Percentiles rank a stretch among this genome's conserved stretches.
phyloP scores from a whole-genome alignment of 2,329 filamentous ascomycete species.

The Paecilomyces sp. region DNA sequence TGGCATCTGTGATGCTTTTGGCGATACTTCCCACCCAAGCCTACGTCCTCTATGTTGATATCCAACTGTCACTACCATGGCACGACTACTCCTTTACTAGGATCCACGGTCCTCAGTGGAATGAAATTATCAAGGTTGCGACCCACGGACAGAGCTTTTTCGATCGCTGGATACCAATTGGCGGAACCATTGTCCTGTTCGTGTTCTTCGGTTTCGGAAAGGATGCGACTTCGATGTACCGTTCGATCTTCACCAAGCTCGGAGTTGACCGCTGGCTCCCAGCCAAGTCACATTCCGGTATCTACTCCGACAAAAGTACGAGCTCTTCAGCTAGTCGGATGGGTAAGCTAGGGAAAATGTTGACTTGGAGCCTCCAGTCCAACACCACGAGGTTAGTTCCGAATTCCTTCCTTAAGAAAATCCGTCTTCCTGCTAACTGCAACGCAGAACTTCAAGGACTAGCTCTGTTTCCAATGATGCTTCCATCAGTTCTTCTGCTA shows the following conservation, averaged over 20 bases:
- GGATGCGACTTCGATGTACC: conserved; percentile 53
- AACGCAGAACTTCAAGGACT: conserved; percentile 4
- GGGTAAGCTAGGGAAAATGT: conserved; percentile 19
- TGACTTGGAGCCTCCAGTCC: conserved; percentile 12
- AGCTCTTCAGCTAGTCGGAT: conserved; percentile 11
- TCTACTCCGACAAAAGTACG: conserved; percentile 4
- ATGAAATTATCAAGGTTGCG: conserved; percentile 41
- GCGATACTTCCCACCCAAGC: conserved; percentile 47
- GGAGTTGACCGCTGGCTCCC: conserved; percentile 32
- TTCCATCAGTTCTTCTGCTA: background rate
- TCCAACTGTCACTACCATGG: conserved; percentile 24
- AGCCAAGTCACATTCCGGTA: conserved; percentile 12
- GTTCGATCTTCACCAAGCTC: conserved; percentile 33
- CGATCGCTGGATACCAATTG: conserved; percentile 54
- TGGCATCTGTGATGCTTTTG: conserved; percentile 49
- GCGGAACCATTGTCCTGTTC: conserved; percentile 50
- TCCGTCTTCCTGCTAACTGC: background rate
- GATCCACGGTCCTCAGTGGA: conserved; percentile 48
- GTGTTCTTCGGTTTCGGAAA: conserved; percentile 58
- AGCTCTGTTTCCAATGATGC: conserved; percentile 1
- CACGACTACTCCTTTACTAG: conserved; percentile 46
- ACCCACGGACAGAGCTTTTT: conserved; percentile 39
- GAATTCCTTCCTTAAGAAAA: background rate
- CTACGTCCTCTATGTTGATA: conserved; percentile 44
- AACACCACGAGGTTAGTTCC: conserved; percentile 11